Evolutionary conservation across 139 green algal genomes (phyloP).

Genomic region (Micromonas commoda): DNA sequence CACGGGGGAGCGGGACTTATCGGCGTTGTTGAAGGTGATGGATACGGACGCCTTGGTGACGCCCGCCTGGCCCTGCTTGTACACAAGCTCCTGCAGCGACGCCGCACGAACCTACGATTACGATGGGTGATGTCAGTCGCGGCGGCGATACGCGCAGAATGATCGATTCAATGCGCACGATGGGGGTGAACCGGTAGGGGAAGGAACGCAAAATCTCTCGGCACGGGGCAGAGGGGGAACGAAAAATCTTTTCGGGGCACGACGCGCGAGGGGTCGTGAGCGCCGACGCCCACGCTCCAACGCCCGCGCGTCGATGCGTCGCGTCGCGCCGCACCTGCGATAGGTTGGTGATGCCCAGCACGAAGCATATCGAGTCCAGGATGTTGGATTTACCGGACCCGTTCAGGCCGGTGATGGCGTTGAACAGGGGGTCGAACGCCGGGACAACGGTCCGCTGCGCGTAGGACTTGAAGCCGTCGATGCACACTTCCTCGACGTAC

Average conservation of each 20-base stretch:
- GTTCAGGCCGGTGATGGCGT: conserved; percentile 98
- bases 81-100: conserved; percentile 95
- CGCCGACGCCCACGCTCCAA: background rate
- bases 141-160: no score
- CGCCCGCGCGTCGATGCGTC: background rate
- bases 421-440: conserved; percentile 91
- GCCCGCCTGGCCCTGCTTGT: conserved; percentile 96
- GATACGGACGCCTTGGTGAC: conserved; percentile 94
- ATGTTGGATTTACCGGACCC: conserved; percentile 98
- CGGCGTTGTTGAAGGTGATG: conserved; percentile 92
- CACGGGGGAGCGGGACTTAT: conserved; percentile 68
- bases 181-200: no score
- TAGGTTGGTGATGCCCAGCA: conserved; percentile 94
- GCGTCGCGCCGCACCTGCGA: conserved; percentile 53
- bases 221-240: background rate
- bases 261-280: no score
- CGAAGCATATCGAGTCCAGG: conserved; percentile 98
- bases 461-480: conserved; percentile 99
- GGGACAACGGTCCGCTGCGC: conserved; percentile 74
- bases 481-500: conserved; percentile 90
- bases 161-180: no score
- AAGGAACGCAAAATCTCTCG: background rate
- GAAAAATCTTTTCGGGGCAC: background rate
- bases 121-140: background rate
- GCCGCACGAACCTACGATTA: conserved; percentile 73